phyloP scores from a whole-genome alignment of 1,139 yeast genomes.

The Suzukiozyma palmioleophila region DNA sequence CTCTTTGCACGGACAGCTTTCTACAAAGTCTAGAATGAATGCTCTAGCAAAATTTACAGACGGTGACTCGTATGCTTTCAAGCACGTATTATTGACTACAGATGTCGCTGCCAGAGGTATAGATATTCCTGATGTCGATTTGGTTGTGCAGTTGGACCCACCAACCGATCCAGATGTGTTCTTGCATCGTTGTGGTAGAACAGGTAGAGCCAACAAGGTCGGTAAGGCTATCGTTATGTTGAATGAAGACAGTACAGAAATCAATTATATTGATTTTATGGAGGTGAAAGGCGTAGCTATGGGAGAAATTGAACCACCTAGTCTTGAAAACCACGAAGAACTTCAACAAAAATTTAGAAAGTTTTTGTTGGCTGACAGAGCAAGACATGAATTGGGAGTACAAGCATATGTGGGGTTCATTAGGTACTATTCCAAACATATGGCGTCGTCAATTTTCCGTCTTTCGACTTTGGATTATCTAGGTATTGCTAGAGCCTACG shows the following conservation, averaged over 20 bases:
- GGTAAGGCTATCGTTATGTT: slow-evolving; percentile 78
- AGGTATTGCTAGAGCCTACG: slow-evolving; percentile 72
- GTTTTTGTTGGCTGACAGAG: slow-evolving; percentile 70
- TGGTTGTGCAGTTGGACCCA: slow-evolving; percentile 84
- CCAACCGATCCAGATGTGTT: slow-evolving; percentile 89
- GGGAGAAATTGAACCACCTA: slow-evolving; percentile 31
- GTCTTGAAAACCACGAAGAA: slow-evolving; percentile 16
- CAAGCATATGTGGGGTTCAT: slow-evolving; percentile 81
- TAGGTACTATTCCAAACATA: slow-evolving; percentile 80
- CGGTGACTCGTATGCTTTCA: slow-evolving; percentile 35
- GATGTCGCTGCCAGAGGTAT: slow-evolving; percentile 94
- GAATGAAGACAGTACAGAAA: slow-evolving; percentile 65
- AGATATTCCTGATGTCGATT: slow-evolving; percentile 87
- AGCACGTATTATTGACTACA: slow-evolving; percentile 69
- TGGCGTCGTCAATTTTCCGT: slow-evolving; percentile 89
- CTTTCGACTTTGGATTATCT: slow-evolving; percentile 65
- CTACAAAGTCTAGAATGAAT: slow-evolving; percentile 68
- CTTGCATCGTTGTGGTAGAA: slow-evolving; percentile 86
- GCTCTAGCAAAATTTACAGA: slow-evolving; percentile 60
- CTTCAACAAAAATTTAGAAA: slow-evolving; percentile 35
- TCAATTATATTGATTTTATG: slow-evolving; percentile 78
- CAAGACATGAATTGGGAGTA: slow-evolving; percentile 75
- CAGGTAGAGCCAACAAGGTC: slow-evolving; percentile 82
- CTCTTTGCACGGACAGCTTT: slow-evolving; percentile 83
- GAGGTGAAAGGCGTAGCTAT: slow-evolving; percentile 64